Evolutionary conservation across 306 rosid genomes (phyloP).

Genomic region (Calophaca sinica): DNA sequence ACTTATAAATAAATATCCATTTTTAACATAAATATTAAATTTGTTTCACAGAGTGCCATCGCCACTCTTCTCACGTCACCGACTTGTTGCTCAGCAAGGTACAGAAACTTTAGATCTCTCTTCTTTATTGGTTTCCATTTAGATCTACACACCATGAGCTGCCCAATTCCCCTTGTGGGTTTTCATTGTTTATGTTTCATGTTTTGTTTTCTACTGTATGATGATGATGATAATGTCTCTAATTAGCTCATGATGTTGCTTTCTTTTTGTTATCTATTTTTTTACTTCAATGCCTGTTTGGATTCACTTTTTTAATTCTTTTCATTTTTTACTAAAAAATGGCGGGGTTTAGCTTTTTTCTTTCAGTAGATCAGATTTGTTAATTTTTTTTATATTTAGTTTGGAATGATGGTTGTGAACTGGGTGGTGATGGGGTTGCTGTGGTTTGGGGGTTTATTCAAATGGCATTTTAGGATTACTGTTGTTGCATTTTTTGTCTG

Average conservation of each 20-base stretch:
- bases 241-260: not conserved
- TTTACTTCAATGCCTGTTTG: slow-evolving; percentile 13
- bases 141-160: slow-evolving; percentile 32
- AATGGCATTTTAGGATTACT: not conserved
- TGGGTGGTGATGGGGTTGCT: slow-evolving; percentile 9
- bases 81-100: slow-evolving; percentile 46
- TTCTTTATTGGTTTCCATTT: slow-evolving; percentile 14
- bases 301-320: not conserved
- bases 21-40: not conserved
- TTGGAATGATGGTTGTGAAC: slow-evolving; percentile 24
- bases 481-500: slow-evolving; percentile 7
- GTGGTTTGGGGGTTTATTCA: not conserved
- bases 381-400: not conserved
- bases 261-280: not conserved
- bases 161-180: not conserved
- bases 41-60: not conserved
- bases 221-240: not conserved
- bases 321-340: not conserved
- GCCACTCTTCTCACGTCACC: slow-evolving; percentile 37
- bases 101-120: slow-evolving; percentile 39
- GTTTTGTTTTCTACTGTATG: not conserved
- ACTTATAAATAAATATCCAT: slow-evolving; percentile 4
- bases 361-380: not conserved
- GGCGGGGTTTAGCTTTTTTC: slow-evolving; percentile 19
- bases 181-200: slow-evolving; percentile 27